Base-by-base conservation (phyloP, 805 yeast species). In the Starmerella powellii region DNA sequence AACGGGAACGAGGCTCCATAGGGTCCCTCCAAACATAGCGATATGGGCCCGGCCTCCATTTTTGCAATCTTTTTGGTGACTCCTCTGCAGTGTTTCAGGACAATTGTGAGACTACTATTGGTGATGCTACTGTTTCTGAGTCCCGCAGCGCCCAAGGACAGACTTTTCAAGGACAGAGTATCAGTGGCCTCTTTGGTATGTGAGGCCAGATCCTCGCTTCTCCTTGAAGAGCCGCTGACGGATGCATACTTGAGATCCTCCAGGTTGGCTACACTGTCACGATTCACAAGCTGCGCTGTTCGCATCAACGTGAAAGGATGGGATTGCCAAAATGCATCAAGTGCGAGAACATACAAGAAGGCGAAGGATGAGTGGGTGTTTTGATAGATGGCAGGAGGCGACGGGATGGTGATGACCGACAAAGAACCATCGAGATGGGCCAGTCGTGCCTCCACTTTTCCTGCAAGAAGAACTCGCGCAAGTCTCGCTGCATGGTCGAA, bases 401-500 rank as follows among this genome's bases (percentile, higher is more conserved):
- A 48, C 16, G 42, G 32, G 28, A 60, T 46, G 17, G 50, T 46
- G 21, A 56, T 29, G n/a, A 53, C 50, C 19, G 57, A 38, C 1
- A 75, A 63, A 33, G 72, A 20, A 12, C 29, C 24, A 17, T 32
- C 34, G 31, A 38, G 26, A 33, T 49, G 53, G 15, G 34, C 31
- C 3, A 51, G 21, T 6, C 41, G 35, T 6, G 60, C 57, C 10
- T 54, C 48, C n/a, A 40, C 46, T 2, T 52, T 36, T 2, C 94
- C 93, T 50, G 77, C 76, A 24, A 61, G 51, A 8, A 67, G 43
- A 1, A 83, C 58, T 41, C 83, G 68, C 1, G 67, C 61, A 11
- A 76, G 39, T 50, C 94, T 68, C 12, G 72, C 51, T 0, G 73
- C 42, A 44, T 83, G 65, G 54, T 84, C 93, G 49, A 73, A 66